phyloP scores from a whole-genome alignment of 164 flowering plant genomes.

The Nymphaea colorata region DNA sequence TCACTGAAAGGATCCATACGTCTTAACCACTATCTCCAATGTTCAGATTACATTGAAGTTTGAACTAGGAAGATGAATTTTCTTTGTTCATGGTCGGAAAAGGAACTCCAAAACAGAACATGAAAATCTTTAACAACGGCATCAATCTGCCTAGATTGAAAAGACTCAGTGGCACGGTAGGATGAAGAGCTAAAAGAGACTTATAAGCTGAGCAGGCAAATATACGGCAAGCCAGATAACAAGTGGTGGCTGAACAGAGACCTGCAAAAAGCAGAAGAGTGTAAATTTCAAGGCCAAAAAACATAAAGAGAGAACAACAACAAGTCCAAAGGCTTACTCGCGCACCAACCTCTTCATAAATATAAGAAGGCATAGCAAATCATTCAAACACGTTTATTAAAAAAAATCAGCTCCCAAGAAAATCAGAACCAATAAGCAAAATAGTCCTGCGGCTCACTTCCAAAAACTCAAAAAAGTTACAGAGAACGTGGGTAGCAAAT shows the following conservation, averaged over 20 bases:
- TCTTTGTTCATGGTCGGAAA: background rate
- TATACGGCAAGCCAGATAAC: background rate
- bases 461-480: too few relatives aligned
- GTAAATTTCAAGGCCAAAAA: background rate
- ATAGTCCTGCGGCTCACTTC: too few relatives aligned
- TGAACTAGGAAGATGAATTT: background rate
- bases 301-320: background rate
- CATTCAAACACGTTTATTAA: too few relatives aligned
- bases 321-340: background rate
- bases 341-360: too few relatives aligned
- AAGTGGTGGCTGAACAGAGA: background rate
- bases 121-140: background rate
- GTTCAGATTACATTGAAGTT: background rate
- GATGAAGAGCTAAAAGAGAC: too few relatives aligned
- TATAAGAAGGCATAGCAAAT: too few relatives aligned
- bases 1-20: background rate
- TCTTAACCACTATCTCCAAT: background rate
- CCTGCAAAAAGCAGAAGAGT: background rate
- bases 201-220: background rate
- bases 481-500: too few relatives aligned
- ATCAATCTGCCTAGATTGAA: too few relatives aligned
- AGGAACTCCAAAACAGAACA: background rate
- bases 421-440: too few relatives aligned
- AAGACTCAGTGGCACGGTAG: background rate
- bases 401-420: too few relatives aligned